A percentile compares a stretch with the other conserved stretches of the same genome.
Evolutionary conservation across 2,329 filamentous ascomycete genomes (phyloP).

Genomic region (Westerdykella sp.): DNA sequence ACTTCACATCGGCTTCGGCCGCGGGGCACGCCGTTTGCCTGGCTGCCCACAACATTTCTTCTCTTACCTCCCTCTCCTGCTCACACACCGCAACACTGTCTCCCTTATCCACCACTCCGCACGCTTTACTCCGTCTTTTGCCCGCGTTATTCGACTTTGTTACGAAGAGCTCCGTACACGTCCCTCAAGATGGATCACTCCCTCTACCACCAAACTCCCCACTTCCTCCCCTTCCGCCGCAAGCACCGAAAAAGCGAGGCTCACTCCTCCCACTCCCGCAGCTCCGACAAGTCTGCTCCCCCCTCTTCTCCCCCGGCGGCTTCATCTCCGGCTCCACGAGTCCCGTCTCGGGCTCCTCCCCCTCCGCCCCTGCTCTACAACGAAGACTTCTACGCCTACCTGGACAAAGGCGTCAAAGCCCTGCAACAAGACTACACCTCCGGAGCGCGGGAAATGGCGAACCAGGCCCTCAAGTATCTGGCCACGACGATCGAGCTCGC

Average conservation of each 20-base stretch:
- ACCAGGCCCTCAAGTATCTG: slow-evolving; percentile 48
- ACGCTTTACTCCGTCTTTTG: too few species aligned
- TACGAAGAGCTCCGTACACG: too few species aligned
- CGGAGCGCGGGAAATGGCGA: slow-evolving; percentile 54
- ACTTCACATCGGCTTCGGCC: background rate
- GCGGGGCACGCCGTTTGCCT: background rate
- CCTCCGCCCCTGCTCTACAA: background rate
- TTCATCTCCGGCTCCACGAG: too few species aligned
- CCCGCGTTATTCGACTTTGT: too few species aligned
- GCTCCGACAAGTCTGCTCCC: too few species aligned
- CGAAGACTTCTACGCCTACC: background rate
- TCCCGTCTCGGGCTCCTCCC: too few species aligned
- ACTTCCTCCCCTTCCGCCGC: too few species aligned
- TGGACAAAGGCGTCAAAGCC: background rate
- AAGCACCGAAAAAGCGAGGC: too few species aligned
- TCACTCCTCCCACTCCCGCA: too few species aligned
- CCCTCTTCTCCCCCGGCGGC: too few species aligned
- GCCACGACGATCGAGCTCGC: slow-evolving; percentile 38
- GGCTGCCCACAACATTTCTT: background rate
- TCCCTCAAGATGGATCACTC: too few species aligned
- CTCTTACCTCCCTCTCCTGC: background rate
- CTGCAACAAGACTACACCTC: slow-evolving; percentile 31
- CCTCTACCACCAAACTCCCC: too few species aligned
- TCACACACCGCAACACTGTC: background rate
- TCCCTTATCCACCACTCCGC: background rate